Percentiles rank a stretch among this genome's conserved stretches.
These are phyloP conservation scores for Irpex sp. DNA, from an alignment of 1,284 basidiomycete genomes.

Conservation along the genomic window DNA sequence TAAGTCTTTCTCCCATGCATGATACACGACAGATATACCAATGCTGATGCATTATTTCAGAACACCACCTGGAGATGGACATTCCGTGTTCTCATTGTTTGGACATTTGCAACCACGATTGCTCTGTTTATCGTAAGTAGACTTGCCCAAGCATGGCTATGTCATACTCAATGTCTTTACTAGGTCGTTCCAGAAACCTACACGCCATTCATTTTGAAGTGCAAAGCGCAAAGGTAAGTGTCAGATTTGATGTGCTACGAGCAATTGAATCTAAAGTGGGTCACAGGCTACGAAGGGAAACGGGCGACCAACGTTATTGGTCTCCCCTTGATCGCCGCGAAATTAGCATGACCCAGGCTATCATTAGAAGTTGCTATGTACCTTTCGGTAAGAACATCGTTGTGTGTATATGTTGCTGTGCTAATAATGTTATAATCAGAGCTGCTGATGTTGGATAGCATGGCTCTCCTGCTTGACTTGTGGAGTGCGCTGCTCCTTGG, in stretches of 20 bases:
- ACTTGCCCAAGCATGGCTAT: background rate
- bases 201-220: slow-evolving; percentile 57
- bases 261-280: background rate
- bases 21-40: background rate
- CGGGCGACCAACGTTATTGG: slow-evolving; percentile 51
- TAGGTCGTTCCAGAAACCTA: slow-evolving; percentile 77
- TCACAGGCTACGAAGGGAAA: slow-evolving; percentile 49
- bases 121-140: slow-evolving; percentile 46
- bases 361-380: slow-evolving; percentile 40
- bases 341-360: slow-evolving; percentile 34
- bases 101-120: slow-evolving; percentile 47
- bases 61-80: slow-evolving; percentile 77
- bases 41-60: slow-evolving; percentile 23
- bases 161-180: background rate
- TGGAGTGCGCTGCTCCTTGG: slow-evolving; percentile 68
- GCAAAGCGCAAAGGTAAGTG: slow-evolving; percentile 42
- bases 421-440: slow-evolving; percentile 36
- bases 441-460: slow-evolving; percentile 65
- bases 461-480: slow-evolving; percentile 68
- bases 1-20: slow-evolving; percentile 16
- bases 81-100: slow-evolving; percentile 65
- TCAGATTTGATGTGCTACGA: background rate
- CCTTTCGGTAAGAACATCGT: slow-evolving; percentile 64
- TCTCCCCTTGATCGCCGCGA: slow-evolving; percentile 51
- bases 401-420: background rate